Evolutionary conservation across 257 asterid species (phyloP).

Genomic region (Craterostigma plantagineum): DNA sequence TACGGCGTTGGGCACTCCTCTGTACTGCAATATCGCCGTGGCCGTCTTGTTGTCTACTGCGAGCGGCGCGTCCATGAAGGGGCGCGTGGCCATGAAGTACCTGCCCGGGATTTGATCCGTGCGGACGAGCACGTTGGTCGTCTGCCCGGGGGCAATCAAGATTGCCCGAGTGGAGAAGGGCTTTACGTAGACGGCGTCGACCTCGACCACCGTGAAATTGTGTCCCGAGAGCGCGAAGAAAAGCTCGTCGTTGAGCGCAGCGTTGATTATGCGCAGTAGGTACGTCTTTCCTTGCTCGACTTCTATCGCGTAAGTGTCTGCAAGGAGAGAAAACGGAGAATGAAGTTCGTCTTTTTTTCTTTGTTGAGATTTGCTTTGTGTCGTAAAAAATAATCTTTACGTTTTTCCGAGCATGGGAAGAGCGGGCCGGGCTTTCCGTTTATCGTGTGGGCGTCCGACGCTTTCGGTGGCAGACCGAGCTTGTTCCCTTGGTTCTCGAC

Average conservation of each 20-base stretch:
- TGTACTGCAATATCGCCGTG: conserved; percentile 34
- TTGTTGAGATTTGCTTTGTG: no score
- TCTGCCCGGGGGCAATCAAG: conserved; percentile 47
- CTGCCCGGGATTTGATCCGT: conserved; percentile 23
- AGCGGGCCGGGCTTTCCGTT: no score
- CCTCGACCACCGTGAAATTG: conserved; percentile 38
- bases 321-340: no score
- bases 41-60: conserved; percentile 37
- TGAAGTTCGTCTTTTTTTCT: no score
- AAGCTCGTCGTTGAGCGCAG: conserved; percentile 54
- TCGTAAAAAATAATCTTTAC: no score
- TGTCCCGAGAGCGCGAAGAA: conserved; percentile 43
- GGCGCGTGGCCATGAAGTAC: conserved; percentile 35
- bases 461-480: conserved; percentile 32
- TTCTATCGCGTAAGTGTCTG: conserved; percentile 33
- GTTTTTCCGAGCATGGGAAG: no score
- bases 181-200: conserved; percentile 42
- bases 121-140: conserved; percentile 31
- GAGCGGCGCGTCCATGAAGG: conserved; percentile 41
- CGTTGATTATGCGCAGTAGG: conserved; percentile 37
- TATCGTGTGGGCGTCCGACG: no score
- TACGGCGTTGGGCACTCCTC: conserved; percentile 14
- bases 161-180: conserved; percentile 30
- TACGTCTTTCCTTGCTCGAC: conserved; percentile 42
- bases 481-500: conserved; percentile 30